Base-by-base conservation (phyloP, 148 eudicot species). In the Diospyros lotus region DNA sequence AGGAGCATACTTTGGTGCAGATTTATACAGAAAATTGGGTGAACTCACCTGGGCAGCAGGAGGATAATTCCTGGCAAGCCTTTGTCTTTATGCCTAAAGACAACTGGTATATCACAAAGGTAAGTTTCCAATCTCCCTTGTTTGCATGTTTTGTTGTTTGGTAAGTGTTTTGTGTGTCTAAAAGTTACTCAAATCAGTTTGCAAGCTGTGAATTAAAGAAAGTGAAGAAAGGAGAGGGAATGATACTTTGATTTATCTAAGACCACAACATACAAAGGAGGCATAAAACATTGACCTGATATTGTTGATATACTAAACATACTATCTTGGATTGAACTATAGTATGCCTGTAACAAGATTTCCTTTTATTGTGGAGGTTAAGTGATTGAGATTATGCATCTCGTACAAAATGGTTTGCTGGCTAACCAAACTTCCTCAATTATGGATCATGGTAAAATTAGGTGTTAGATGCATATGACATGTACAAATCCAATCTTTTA, bases 61-160 rank as follows among this genome's bases (percentile, higher is more conserved):
- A 94, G 83, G 98, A 94, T 86, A 94, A 94, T 80, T 92, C 96
- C 64, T 94, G 98, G 98, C 98, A 94, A 87, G 96, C 98, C 64
- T 94, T 94, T 74, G 90, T 94, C 41, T 88, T 72, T 80, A 97
- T 89, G 48, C 98, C 98, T 56, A 87, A 84, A 76, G 97, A 91
- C 70, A 84, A 92, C 77, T 94, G 98, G 98, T 88, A 92, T 74
- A 88, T 94, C 64, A 91, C 96, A 12, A 92, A 94, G 97, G 98
- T 78, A 89, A 83, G 91, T 87, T 75, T 66, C 12, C 78, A 40
- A 66, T 13, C 66, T 69, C 75, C 72, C 28, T 28, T 28, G 28
- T 28, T 28, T 28, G 28, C 28, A 28, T 28, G 28, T 28, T 28
- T 48, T 48, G 52, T 4, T 48, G 52, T 8, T 48, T 8, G 52